Base-by-base conservation (phyloP, 805 yeast genomes). In the Ogataea philodendri region DNA sequence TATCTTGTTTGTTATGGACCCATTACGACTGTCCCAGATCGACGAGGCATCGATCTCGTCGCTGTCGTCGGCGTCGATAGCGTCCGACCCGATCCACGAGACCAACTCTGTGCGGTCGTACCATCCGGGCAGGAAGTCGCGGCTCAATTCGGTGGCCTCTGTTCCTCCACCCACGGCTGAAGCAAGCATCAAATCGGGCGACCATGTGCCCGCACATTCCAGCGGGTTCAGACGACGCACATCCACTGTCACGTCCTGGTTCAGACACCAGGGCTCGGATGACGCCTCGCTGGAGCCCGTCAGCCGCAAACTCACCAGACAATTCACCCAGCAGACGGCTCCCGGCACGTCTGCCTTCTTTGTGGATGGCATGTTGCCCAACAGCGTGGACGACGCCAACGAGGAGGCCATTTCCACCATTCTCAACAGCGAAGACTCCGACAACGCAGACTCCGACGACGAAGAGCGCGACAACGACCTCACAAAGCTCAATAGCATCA, bases 351-450 rank as follows among this genome's bases (percentile, higher is more conserved):
- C 42, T 17, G 39, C 50, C 5, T 48, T 45, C 26, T 32, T 20
- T 13, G 37, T 44, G 14, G 31, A 44, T 21, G 48, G 37, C 7
- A 22, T 32, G 8, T 20, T 45, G 5, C 51, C 51, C 5, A 41
- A 47, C 22, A 31, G 30, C 9, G 21, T 32, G 7, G 30, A 30
- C 16, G 36, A 22, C 9, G 31, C 29, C 9, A 39, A 49, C 27
- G 49, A 44, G 8, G 54, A 50, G 8, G 24, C 41, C 5, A 33
- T 50, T 3, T 50, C 55, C 3, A 24, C 39, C 16, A 21, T 48
- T n/a, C 26, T 45, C 21, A 39, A 42, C 24, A 39, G 46, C 26
- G 43, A 39, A 11, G 35, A 9, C 15, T 18, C 30, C 3, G 52
- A 35, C n/a, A n/a, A n/a, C 27, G 14, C 30, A 8, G 36, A 31